Base-by-base conservation (phyloP, 2,329 filamentous ascomycete species). In the Colletotrichum siamense region DNA sequence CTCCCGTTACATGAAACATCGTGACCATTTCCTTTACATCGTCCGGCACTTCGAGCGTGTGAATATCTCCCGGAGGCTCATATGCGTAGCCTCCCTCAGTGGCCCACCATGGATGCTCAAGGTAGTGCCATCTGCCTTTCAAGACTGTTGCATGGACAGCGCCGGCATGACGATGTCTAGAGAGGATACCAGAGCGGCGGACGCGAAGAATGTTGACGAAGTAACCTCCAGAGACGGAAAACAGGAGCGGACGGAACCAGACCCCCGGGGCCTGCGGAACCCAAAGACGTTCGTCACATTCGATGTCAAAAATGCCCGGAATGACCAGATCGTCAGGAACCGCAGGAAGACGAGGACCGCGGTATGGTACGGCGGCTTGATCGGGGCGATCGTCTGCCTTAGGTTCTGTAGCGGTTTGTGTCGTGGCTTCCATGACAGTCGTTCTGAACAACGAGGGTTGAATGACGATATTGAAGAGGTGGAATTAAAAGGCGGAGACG, bases 61-160 rank as follows among this genome's bases (percentile, higher is more conserved):
- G 82, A 32, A 84, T 84, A 61, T 85, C 82, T 3, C 82, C 82
- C 1, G 80, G 82, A 1, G 83, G 83, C 78, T 84, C 83, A 66
- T 81, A 85, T 0, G 82, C 81, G 73, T 84, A 82, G 5, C 83
- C 80, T 7, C 83, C 83, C 66, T 84, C 81, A 2, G 78, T 80
- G 0, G 83, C 83, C 83, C 82, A 85, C 83, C 83, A 84, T 1
- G 79, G 78, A 57, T 85, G 82, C 72, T 85, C 83, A 5, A 85
- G 80, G 59, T 85, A 84, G 69, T 84, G 83, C 83, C 83, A 84
- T 24, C 81, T 78, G 2, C 83, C 83, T 24, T 78, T 74, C 4
- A 84, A 79, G 4, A 81, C 79, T 0, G 82, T 82, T 5, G 83
- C 83, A 39, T 84, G 83, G 0, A 84, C 83, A 5, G 80, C 79